Evolutionary conservation across 768 basidiomycete species (phyloP).

Genomic region (Crepidotus variabilis): DNA sequence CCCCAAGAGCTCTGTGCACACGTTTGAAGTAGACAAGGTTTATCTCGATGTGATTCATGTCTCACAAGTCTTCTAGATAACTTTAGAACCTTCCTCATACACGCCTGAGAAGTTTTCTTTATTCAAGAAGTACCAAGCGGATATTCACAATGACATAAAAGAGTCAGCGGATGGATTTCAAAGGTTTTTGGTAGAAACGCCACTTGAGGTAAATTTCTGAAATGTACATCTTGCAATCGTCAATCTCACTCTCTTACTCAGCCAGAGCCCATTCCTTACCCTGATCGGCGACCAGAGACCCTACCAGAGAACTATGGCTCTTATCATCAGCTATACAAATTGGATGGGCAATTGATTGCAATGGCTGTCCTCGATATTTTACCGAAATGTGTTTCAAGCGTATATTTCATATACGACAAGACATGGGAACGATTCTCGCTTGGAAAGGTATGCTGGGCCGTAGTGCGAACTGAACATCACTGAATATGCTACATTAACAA

Average conservation of each 20-base stretch:
- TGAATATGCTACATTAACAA: background rate
- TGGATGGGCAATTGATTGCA: conserved; percentile 81
- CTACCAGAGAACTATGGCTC: conserved; percentile 85
- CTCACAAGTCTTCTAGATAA: conserved; percentile 42
- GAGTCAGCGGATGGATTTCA: conserved; percentile 52
- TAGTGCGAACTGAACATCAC: background rate
- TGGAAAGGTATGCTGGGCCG: conserved; percentile 57
- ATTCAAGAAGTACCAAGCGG: conserved; percentile 71
- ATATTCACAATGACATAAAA: conserved; percentile 69
- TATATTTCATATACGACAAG: conserved; percentile 87
- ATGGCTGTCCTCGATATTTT: conserved; percentile 89
- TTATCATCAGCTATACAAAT: conserved; percentile 83
- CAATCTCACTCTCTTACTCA: conserved; percentile 21
- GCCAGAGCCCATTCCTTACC: conserved; percentile 61
- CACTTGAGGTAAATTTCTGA: conserved; percentile 53
- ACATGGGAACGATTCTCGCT: conserved; percentile 66
- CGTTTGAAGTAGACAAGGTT: conserved; percentile 56
- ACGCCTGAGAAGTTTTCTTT: conserved; percentile 80
- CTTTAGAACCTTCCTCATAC: conserved; percentile 71
- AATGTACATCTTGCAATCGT: background rate
- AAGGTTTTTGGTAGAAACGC: conserved; percentile 76
- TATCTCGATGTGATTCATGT: background rate
- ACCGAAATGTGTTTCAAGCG: conserved; percentile 76
- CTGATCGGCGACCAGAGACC: conserved; percentile 40
- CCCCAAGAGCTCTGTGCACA: conserved; percentile 35